phyloP scores from a whole-genome alignment of 768 basidiomycete species.

The Gloeostereum incarnatum region DNA sequence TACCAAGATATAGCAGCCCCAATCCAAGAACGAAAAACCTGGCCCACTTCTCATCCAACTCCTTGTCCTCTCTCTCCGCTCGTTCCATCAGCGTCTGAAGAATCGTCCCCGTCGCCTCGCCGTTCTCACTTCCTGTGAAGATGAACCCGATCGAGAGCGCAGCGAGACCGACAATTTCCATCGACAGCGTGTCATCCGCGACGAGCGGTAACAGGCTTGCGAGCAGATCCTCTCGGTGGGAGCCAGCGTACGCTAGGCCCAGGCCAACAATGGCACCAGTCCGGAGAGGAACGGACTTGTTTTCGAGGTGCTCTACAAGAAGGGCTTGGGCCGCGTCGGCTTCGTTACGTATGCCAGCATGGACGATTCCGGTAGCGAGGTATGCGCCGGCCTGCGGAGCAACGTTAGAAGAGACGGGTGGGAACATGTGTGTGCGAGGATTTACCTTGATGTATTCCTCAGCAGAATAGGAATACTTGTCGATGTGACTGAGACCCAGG shows the following conservation, averaged over 20 bases:
- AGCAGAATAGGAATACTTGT: conserved; percentile 94
- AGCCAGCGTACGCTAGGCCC: conserved; percentile 91
- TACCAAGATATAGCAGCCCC: conserved; percentile 86
- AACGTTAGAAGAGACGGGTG: background rate
- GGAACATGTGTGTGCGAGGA: background rate
- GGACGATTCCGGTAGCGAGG: conserved; percentile 89
- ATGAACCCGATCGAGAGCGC: conserved; percentile 90
- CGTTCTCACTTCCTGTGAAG: conserved; percentile 91
- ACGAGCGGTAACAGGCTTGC: conserved; percentile 72
- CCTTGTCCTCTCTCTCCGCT: conserved; percentile 49
- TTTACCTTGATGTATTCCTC: conserved; percentile 92
- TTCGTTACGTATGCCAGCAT: conserved; percentile 83
- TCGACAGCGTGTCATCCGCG: conserved; percentile 71
- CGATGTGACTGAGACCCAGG: conserved; percentile 85
- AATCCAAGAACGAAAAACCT: conserved; percentile 85
- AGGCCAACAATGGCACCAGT: conserved; percentile 88
- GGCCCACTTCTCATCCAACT: conserved; percentile 89
- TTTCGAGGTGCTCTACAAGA: conserved; percentile 83
- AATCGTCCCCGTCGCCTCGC: conserved; percentile 84
- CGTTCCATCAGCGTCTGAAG: conserved; percentile 88
- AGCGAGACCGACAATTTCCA: conserved; percentile 84
- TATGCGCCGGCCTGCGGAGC: conserved; percentile 72
- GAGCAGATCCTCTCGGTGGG: conserved; percentile 80
- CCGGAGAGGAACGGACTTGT: conserved; percentile 75
- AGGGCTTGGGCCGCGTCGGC: conserved; percentile 89